Evolutionary conservation across 2,329 filamentous ascomycete genomes (phyloP).

Genomic region (Verticillium nonalfalfae): DNA sequence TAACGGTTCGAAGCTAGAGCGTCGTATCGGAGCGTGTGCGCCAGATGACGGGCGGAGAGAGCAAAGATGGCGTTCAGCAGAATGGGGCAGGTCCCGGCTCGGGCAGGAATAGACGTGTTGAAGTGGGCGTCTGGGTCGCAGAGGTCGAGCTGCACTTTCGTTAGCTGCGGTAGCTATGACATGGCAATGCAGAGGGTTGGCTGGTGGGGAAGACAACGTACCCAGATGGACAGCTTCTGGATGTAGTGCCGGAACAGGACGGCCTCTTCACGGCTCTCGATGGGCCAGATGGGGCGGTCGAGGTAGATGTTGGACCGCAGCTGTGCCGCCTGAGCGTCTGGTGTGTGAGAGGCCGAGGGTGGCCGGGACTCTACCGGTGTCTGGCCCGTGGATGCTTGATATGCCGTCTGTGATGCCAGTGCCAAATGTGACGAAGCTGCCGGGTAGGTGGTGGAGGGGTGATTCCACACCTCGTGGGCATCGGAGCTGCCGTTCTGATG

Average conservation of each 20-base stretch:
- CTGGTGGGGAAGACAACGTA: constrained; percentile 13
- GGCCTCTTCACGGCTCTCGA: constrained; percentile 23
- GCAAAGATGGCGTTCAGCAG: constrained; percentile 52
- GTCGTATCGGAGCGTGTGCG: constrained; percentile 40
- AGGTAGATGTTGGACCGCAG: constrained; percentile 11
- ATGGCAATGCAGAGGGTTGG: neutral
- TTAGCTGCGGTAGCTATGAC: neutral
- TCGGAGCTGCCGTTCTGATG: neutral
- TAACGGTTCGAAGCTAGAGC: constrained; percentile 43
- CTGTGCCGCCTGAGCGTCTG: constrained; percentile 3
- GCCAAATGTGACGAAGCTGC: neutral
- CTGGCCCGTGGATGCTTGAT: neutral
- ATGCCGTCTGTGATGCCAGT: neutral
- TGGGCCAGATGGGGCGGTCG: constrained; percentile 16
- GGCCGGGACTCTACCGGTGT: neutral
- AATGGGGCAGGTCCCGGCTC: constrained; percentile 41
- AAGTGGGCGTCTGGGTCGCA: constrained; percentile 40
- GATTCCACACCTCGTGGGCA: neutral
- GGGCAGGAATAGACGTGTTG: constrained; percentile 44
- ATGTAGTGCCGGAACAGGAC: constrained; percentile 27
- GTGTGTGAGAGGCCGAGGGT: constrained; percentile 3
- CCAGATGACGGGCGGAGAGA: constrained; percentile 47
- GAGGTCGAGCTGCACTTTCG: constrained; percentile 28
- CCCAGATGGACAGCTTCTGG: constrained; percentile 25
- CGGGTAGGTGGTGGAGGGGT: neutral